phyloP scores from a whole-genome alignment of 78 protist genomes.

The Planoprotostelium fungivorum region DNA sequence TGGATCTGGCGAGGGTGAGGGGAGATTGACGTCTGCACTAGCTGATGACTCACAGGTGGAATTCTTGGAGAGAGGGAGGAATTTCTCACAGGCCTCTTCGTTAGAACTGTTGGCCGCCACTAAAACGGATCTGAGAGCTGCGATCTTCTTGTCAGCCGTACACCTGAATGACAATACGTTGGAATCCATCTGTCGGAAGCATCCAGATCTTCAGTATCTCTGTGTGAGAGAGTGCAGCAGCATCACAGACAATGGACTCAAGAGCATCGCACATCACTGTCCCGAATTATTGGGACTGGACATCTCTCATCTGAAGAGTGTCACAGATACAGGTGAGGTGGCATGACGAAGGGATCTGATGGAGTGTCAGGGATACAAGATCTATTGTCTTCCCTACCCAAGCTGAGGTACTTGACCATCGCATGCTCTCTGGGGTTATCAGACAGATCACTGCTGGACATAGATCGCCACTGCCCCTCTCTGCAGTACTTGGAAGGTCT shows the following conservation, averaged over 20 bases:
- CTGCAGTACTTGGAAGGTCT: background rate
- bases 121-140: background rate
- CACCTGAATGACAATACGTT: background rate
- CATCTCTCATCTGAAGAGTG: background rate
- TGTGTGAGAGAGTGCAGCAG: background rate
- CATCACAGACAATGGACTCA: background rate
- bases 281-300: background rate
- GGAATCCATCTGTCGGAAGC: background rate
- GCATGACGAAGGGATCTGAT: background rate
- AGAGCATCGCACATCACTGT: background rate
- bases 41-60: too few species aligned
- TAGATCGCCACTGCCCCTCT: background rate
- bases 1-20: background rate
- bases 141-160: background rate
- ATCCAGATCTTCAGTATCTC: background rate
- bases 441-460: background rate
- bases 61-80: background rate
- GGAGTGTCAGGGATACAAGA: background rate
- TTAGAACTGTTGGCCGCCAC: background rate
- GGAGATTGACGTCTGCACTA: background rate
- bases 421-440: background rate
- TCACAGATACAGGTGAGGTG: background rate
- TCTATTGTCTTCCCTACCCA: background rate
- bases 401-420: background rate
- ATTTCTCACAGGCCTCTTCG: background rate